Evolutionary conservation across 129 eudicot genomes (phyloP), one percentile per base, ranked within the genome.

Genomic region (Mikania micrantha): DNA sequence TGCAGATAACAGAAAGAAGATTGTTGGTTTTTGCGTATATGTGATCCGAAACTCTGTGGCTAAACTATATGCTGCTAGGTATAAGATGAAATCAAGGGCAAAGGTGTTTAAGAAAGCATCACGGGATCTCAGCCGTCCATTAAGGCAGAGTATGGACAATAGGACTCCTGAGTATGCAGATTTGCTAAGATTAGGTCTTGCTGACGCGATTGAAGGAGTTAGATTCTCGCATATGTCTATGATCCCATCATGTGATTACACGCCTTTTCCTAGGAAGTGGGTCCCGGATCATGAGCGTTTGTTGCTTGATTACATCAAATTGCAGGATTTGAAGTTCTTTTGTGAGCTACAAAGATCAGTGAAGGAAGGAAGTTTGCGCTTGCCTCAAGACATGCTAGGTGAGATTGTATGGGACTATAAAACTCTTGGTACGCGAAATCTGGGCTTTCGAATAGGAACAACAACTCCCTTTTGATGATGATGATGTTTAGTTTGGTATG

Each of bases 1-100:
- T 83, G 99, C 99, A 22, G 99, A 93, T 80, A 93, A 93, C 69
- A 65, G 99, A 68, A 93, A 89, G 74, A 93, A 89, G 71, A 70
- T 93, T 6, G 96, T 89, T 4, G 91, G 84, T 7, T 93, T 93
- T 57, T 88, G 95, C 66, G 87, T 95, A 12, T 89, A 93, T 47
- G 87, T 93, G 52, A 72, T 93, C 9, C 74, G 99, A 7, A 87
- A 84, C 39, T 93, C 99, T 9, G 81, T 93, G 54, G 96, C 96
- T 48, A 93, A 93, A 62, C 76, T 93, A 24, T 93, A 93, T 48
- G 99, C 99, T 60, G 96, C 99, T 21, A 84, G 90, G 75, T 93
- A 93, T 80, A 93, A 85, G 62, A 79, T 93, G 79, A 87, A 88
- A 69, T 93, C 99, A n/a, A 83, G 99, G 1, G 92, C 92, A 1